Evolutionary conservation across 345 rosid genomes (phyloP), one percentile per base, ranked within the genome.

Genomic region (Camelina neglecta): DNA sequence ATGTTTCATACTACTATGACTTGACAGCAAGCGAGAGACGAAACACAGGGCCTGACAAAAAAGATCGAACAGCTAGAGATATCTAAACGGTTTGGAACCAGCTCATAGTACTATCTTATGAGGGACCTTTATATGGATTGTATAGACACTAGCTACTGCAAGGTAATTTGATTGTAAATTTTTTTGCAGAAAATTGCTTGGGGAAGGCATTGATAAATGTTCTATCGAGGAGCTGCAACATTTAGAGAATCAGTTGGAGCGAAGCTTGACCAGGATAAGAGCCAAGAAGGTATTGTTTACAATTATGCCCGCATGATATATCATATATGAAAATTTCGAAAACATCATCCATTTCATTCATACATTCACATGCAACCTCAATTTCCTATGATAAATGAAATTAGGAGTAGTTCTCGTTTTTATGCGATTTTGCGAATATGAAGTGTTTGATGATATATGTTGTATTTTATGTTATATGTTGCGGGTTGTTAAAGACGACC

Each of bases 171-270:
- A 47, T 33, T 36, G 57, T 47, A 12, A n/a, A 23, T 33, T 18
- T 18, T 18, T 18, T 59, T 29, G 73, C 80, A 91, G 98, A 41
- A 92, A 89, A 72, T 67, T 95, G 33, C 35, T 86, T 15, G 99
- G 99, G 80, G 84, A 84, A 65, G 91, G 85, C 38, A 75, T 92
- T 71, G 93, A 83, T 64, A 41, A 64, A 35, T 90, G 93, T 71
- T 80, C 92, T 8, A 24, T 78, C 16, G 90, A 86, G 60, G 97
- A 95, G 71, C 84, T 95, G 18, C 82, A 82, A 61, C 89, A 85
- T 50, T 38, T 89, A 33, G 99, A 92, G 82, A 89, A 69, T 75
- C 96, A 95, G 69, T 15, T 92, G 80, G 96, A 89, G 13, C 84
- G 86, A 77, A 73, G 97, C 84, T 87, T 95, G 57, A 76, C 79